Conservation (phyloP, 179 eudicot species). For the Amaranthus tricolor region DNA sequence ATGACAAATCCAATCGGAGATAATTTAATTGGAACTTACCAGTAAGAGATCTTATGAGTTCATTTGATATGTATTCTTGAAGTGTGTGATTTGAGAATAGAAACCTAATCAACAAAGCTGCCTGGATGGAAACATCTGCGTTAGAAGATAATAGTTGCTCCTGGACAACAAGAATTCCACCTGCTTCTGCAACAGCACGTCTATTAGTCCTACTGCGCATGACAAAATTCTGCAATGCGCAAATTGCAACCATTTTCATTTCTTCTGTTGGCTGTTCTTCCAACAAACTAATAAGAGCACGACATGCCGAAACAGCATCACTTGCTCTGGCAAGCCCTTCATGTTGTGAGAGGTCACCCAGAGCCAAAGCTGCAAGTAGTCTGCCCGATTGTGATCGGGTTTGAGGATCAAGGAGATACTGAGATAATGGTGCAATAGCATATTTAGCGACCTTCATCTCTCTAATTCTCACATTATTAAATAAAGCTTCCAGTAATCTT, state of each 20-base stretch:
- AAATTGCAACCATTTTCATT: conserved; percentile 96
- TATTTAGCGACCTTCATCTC: conserved; percentile 77
- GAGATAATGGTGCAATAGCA: conserved; percentile 86
- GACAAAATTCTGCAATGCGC: conserved; percentile 95
- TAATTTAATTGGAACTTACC: conserved; percentile 58
- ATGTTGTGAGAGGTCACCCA: conserved; percentile 94
- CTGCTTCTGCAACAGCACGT: conserved; percentile 99
- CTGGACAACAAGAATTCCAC: conserved; percentile 88
- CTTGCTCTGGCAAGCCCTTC: conserved; percentile 85
- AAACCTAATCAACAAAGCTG: conserved; percentile 83
- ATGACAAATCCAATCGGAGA: not conserved
- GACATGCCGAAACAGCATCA: conserved; percentile 92
- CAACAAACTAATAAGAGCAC: conserved; percentile 84
- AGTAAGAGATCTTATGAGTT: conserved; percentile 89
- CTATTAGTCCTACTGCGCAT: conserved; percentile 89
- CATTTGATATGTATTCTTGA: conserved; percentile 95
- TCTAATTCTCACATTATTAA: conserved; percentile 87
- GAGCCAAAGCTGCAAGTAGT: conserved; percentile 91
- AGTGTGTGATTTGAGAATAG: conserved; percentile 91
- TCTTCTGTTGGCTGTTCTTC: conserved; percentile 99
- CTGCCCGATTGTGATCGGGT: conserved; percentile 87
- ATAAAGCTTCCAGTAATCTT: conserved; percentile 78
- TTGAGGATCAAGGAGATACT: conserved; percentile 94
- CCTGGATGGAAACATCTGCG: conserved; percentile 90
- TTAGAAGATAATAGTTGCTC: conserved; percentile 88